These are phyloP conservation scores for Yamadazyma triangularis DNA, from an alignment of 1,139 yeast species.

Conservation along the genomic window DNA sequence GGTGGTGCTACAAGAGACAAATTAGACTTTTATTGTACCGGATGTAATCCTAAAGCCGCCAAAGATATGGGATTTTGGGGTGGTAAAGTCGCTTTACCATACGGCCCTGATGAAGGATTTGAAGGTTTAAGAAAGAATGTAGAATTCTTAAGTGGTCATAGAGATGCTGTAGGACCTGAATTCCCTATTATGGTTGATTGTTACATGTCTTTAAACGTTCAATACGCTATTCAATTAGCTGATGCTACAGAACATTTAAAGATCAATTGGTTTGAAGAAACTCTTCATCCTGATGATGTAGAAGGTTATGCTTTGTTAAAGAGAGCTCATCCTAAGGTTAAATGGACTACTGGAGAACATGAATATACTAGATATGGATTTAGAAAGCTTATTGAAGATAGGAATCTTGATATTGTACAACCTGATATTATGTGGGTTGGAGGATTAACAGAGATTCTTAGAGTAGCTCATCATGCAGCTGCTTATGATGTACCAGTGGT, in stretches of 20 bases:
- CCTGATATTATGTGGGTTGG: slow-evolving; percentile 55
- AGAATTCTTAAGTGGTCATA: slow-evolving; percentile 37
- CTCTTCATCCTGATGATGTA: slow-evolving; percentile 45
- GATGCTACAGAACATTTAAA: slow-evolving; percentile 38
- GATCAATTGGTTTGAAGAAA: slow-evolving; percentile 50
- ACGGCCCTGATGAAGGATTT: slow-evolving; percentile 46
- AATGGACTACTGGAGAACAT: slow-evolving; percentile 50
- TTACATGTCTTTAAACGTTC: slow-evolving; percentile 45
- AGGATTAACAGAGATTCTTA: slow-evolving; percentile 43
- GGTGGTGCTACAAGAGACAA: slow-evolving; percentile 45
- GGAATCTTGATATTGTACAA: slow-evolving; percentile 44
- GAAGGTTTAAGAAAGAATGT: slow-evolving; percentile 41
- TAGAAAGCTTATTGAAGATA: slow-evolving; percentile 43
- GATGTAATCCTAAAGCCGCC: slow-evolving; percentile 42
- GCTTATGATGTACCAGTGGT: slow-evolving; percentile 50
- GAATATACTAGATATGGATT: slow-evolving; percentile 48
- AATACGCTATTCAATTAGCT: slow-evolving; percentile 42
- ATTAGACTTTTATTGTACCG: slow-evolving; percentile 45
- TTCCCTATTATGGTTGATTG: slow-evolving; percentile 50
- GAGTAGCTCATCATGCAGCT: slow-evolving; percentile 45
- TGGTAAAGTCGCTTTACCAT: slow-evolving; percentile 47
- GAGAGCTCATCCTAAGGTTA: slow-evolving; percentile 41
- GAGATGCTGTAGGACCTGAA: slow-evolving; percentile 43
- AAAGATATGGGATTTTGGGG: slow-evolving; percentile 47
- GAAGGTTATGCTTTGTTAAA: slow-evolving; percentile 42